Evolutionary conservation across 2,329 filamentous ascomycete genomes (phyloP), one percentile per base, ranked within the genome.

Genomic region (Exophiala mesophila): DNA sequence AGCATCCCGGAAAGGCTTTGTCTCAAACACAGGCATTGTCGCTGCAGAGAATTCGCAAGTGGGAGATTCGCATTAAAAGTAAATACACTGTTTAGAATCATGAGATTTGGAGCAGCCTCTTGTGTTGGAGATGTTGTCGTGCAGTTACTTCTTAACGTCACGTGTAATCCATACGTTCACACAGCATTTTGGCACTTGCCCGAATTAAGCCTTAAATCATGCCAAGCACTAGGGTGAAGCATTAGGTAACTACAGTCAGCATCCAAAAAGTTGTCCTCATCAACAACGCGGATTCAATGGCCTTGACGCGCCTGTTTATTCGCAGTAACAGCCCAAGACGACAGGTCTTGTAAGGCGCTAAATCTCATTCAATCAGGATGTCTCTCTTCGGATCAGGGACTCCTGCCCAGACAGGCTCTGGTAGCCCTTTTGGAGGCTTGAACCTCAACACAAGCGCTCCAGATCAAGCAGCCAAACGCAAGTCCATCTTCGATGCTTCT

Each of bases 1-100:
- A 6, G 63, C 47, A 35, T 41, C 26, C 50, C 80, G 82, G 65
- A 83, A 94, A 49, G 80, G 83, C 55, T 86, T 87, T 51, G 70
- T 76, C 50, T 72, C 75, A 59, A 90, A 90, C 36, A 72, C 66
- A 21, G 73, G 71, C 81, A 84, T 81, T 55, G 45, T 16, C 10
- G 21, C n/a, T 26, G 23, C 23, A 26, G 12, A 12, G 23, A 12
- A 26, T 26, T n/a, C n/a, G n/a, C n/a, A n/a, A n/a, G n/a, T n/a
- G n/a, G n/a, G n/a, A n/a, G n/a, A n/a, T n/a, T n/a, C n/a, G n/a
- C n/a, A n/a, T n/a, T n/a, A n/a, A n/a, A n/a, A n/a, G n/a, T n/a
- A n/a, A n/a, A n/a, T n/a, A n/a, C n/a, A n/a, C n/a, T n/a, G n/a
- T n/a, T n/a, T n/a, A n/a, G n/a, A n/a, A n/a, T n/a, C n/a, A n/a